These are phyloP conservation scores for Anthracocystis walkeri DNA, from an alignment of 1,284 basidiomycete genomes.

Conservation along the genomic window DNA sequence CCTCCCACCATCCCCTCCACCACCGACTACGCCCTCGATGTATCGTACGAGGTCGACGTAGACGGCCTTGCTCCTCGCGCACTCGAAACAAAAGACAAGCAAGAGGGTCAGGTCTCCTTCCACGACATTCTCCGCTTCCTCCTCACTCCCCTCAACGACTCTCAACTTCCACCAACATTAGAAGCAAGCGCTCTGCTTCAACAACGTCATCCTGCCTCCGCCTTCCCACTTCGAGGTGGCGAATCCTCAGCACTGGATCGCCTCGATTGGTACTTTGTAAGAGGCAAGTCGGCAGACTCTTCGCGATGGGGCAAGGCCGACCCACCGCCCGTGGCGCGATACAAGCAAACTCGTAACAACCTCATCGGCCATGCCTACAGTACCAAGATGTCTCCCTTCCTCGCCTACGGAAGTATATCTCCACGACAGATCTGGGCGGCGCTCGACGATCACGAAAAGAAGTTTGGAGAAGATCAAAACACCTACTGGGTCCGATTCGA, in stretches of 20 bases:
- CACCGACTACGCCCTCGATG: slow-evolving; percentile 60
- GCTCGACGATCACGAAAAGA: slow-evolving; percentile 69
- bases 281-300: slow-evolving; percentile 63
- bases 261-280: slow-evolving; percentile 66
- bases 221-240: slow-evolving; percentile 63
- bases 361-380: slow-evolving; percentile 73
- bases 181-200: slow-evolving; percentile 57
- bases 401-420: slow-evolving; percentile 73
- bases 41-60: slow-evolving; percentile 65
- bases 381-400: slow-evolving; percentile 74
- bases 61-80: slow-evolving; percentile 55
- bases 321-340: slow-evolving; percentile 70
- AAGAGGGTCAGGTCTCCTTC: slow-evolving; percentile 61
- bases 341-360: slow-evolving; percentile 75
- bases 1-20: slow-evolving; percentile 49
- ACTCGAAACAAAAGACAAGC: slow-evolving; percentile 51
- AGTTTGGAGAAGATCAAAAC: slow-evolving; percentile 69
- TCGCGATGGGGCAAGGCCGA: slow-evolving; percentile 59
- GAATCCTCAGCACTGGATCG: slow-evolving; percentile 63
- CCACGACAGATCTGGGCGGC: slow-evolving; percentile 71
- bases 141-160: slow-evolving; percentile 59
- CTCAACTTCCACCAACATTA: slow-evolving; percentile 49
- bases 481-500: slow-evolving; percentile 74
- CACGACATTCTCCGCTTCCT: slow-evolving; percentile 64
- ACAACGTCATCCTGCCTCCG: slow-evolving; percentile 62